Evolutionary conservation across 352 stramenopile genomes (phyloP).

Genomic region (Globisporangium spinosum): DNA sequence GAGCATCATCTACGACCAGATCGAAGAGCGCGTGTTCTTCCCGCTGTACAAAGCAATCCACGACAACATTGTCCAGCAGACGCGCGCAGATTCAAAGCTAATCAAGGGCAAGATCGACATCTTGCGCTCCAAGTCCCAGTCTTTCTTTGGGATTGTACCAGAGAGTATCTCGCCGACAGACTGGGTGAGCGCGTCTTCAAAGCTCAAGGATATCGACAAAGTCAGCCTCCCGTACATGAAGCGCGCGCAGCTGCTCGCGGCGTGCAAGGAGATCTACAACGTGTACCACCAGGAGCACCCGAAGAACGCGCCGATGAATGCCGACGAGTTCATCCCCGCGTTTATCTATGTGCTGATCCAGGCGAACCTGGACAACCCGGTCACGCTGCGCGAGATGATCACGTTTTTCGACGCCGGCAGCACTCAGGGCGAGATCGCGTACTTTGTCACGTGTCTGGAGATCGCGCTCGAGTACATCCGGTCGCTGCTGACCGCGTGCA

Average conservation of each 20-base stretch:
- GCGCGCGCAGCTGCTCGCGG: constrained; percentile 59
- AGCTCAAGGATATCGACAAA: constrained; percentile 75
- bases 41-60: constrained; percentile 68
- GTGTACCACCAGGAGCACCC: constrained; percentile 72
- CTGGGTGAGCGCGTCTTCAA: constrained; percentile 56
- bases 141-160: constrained; percentile 80
- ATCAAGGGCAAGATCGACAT: constrained; percentile 83
- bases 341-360: constrained; percentile 89
- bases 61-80: constrained; percentile 57
- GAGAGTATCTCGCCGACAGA: constrained; percentile 54
- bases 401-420: constrained; percentile 70
- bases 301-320: constrained; percentile 71
- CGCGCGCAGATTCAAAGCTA: constrained; percentile 62
- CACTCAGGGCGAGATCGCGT: constrained; percentile 74
- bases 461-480: constrained; percentile 88
- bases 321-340: constrained; percentile 82
- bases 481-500: constrained; percentile 78
- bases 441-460: constrained; percentile 86
- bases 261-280: constrained; percentile 83
- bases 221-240: constrained; percentile 84
- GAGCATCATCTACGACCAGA: constrained; percentile 74
- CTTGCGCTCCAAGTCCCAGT: constrained; percentile 67
- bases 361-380: constrained; percentile 56
- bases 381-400: constrained; percentile 76
- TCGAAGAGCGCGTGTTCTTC: constrained; percentile 83